These are phyloP conservation scores for Hypoxylon sp. DNA, from an alignment of 2,329 filamentous ascomycete genomes.

Conservation along the genomic window DNA sequence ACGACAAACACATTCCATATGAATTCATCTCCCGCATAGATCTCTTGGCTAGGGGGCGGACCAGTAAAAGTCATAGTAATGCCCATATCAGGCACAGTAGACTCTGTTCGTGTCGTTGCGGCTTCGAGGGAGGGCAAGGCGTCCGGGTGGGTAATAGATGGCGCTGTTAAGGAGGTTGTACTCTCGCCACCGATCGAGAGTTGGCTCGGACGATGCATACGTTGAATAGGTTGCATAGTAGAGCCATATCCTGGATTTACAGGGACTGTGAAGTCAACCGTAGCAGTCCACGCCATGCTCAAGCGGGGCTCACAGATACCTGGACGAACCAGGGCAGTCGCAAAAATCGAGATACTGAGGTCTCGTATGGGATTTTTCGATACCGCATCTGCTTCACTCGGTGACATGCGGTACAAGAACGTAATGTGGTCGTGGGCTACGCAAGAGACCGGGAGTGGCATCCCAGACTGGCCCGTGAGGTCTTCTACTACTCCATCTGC, in stretches of 20 bases:
- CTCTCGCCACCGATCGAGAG: conserved; percentile 73
- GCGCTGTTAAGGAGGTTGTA: conserved; percentile 69
- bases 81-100: conserved; percentile 72
- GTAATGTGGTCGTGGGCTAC: conserved; percentile 82
- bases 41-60: conserved; percentile 63
- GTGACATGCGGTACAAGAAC: conserved; percentile 78
- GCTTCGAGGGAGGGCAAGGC: conserved; percentile 72
- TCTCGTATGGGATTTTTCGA: conserved; percentile 65
- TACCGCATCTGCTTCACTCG: conserved; percentile 63
- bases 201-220: conserved; percentile 74
- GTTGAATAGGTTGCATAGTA: conserved; percentile 71
- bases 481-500: conserved; percentile 72
- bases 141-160: conserved; percentile 71
- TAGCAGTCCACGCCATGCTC: conserved; percentile 76
- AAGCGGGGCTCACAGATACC: conserved; percentile 73
- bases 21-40: conserved; percentile 77
- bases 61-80: conserved; percentile 82
- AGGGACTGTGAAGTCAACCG: conserved; percentile 77
- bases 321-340: conserved; percentile 70
- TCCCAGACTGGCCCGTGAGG: conserved; percentile 66
- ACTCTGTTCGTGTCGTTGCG: conserved; percentile 62
- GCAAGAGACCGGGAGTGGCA: conserved; percentile 71
- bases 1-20: conserved; percentile 82
- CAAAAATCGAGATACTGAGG: conserved; percentile 73
- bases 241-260: conserved; percentile 74